Conservation (phyloP, 2,329 filamentous ascomycete species). For the Laburnicola sp. region DNA sequence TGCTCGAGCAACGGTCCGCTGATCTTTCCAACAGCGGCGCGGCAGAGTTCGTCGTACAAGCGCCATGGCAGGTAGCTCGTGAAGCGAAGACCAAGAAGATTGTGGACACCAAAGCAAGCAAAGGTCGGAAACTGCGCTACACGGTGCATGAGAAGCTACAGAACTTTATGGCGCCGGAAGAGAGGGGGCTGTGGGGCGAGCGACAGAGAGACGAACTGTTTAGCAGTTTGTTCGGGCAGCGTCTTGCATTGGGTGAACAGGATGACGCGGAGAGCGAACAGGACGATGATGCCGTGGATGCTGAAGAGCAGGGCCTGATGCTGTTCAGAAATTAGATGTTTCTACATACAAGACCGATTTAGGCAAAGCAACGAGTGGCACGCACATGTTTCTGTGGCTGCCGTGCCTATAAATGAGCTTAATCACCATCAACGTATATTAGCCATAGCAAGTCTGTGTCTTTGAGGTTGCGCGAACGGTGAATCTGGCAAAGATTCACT, state of each 20-base stretch:
- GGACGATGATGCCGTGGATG: slow-evolving; percentile 43
- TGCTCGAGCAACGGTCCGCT: slow-evolving; percentile 83
- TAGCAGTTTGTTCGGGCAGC: slow-evolving; percentile 54
- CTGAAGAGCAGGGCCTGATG: slow-evolving; percentile 43
- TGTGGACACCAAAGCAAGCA: slow-evolving; percentile 92
- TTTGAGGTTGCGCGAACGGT: no score
- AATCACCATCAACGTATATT: no score
- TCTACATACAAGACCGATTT: neutral
- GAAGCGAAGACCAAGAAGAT: slow-evolving; percentile 82
- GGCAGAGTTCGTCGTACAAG: slow-evolving; percentile 54
- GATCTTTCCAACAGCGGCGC: slow-evolving; percentile 54
- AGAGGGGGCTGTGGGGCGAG: slow-evolving; percentile 77
- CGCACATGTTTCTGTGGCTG: no score
- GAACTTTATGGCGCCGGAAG: slow-evolving; percentile 96
- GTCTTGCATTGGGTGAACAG: slow-evolving; percentile 49
- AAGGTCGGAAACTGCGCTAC: slow-evolving; percentile 91
- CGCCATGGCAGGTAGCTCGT: slow-evolving; percentile 65
- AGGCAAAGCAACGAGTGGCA: no score
- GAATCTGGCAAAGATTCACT: no score
- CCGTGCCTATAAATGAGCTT: no score
- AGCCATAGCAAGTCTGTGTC: no score
- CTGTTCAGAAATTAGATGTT: slow-evolving; percentile 41
- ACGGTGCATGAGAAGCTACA: slow-evolving; percentile 96
- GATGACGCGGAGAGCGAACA: slow-evolving; percentile 42
- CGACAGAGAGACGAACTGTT: slow-evolving; percentile 70